Evolutionary conservation across 176 grass and related monocot genomes (phyloP).

Genomic region (Phragmites australis): DNA sequence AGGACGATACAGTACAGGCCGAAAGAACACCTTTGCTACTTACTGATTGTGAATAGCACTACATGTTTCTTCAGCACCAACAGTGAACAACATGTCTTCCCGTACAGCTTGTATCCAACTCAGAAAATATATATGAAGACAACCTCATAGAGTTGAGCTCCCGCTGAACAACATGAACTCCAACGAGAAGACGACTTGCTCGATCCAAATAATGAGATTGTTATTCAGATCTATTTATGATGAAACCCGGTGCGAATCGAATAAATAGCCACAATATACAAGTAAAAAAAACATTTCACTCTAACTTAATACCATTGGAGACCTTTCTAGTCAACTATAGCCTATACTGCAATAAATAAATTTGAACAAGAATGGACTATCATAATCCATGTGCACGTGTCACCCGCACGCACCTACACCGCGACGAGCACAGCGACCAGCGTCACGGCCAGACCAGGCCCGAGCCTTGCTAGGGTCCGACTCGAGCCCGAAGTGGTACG

Average conservation of each 20-base stretch:
- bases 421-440: neutral
- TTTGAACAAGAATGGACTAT: too few species aligned
- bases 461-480: neutral
- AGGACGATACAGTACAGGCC: too few species aligned
- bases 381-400: neutral
- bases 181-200: neutral
- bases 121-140: too few species aligned
- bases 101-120: too few species aligned
- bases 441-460: neutral
- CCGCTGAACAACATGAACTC: too few species aligned
- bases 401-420: neutral
- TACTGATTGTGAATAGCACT: too few species aligned
- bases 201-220: neutral
- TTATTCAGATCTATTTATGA: slow-evolving; percentile 2
- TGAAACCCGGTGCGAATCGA: neutral
- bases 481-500: neutral
- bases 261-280: slow-evolving; percentile 1
- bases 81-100: too few species aligned
- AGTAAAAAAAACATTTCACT: neutral
- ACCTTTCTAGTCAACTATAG: too few species aligned
- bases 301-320: neutral
- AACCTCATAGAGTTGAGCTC: too few species aligned
- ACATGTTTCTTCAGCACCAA: too few species aligned
- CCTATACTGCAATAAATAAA: too few species aligned
- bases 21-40: too few species aligned